Percentiles rank a stretch among this genome's conserved stretches.
These are phyloP conservation scores for Gloeostereum incarnatum DNA, from an alignment of 768 basidiomycete genomes.

Conservation along the genomic window DNA sequence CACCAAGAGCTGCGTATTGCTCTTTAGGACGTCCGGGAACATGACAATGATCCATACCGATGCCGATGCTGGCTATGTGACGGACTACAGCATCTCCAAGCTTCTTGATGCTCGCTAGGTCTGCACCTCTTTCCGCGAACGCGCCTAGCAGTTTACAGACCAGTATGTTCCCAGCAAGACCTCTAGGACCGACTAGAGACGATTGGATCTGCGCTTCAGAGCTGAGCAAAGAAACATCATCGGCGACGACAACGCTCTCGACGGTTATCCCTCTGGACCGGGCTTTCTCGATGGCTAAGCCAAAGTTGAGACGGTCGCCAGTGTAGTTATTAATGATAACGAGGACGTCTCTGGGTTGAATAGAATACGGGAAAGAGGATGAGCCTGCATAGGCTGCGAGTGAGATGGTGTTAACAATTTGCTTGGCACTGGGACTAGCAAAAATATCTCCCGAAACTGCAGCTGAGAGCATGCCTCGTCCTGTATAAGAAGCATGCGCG, in stretches of 20 bases:
- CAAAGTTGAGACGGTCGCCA: conserved; percentile 51
- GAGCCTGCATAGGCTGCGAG: conserved; percentile 27
- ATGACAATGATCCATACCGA: conserved; percentile 47
- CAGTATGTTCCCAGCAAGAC: conserved; percentile 35
- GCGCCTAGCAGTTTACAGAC: conserved; percentile 52
- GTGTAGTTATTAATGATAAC: conserved; percentile 39
- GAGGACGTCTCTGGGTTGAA: conserved; percentile 22
- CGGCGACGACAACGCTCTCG: conserved; percentile 40
- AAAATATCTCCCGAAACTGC: conserved; percentile 56
- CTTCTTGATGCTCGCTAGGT: conserved; percentile 20
- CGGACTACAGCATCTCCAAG: conserved; percentile 24
- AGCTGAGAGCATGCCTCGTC: conserved; percentile 44
- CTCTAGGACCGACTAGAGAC: conserved; percentile 37
- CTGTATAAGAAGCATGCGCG: conserved; percentile 48
- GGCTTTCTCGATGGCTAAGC: conserved; percentile 46
- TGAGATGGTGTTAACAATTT: conserved; percentile 39
- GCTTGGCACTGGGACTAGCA: conserved; percentile 52
- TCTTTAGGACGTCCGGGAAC: conserved; percentile 32
- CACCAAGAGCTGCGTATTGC: conserved; percentile 9
- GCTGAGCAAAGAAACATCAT: conserved; percentile 40
- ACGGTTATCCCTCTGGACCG: conserved; percentile 25
- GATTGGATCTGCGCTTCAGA: conserved; percentile 12
- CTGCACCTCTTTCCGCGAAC: conserved; percentile 28
- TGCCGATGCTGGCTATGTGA: conserved; percentile 24
- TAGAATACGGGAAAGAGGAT: no score